Conservation (phyloP, 371 early-diverging fungal species). For the Chytridium lagenaria region DNA sequence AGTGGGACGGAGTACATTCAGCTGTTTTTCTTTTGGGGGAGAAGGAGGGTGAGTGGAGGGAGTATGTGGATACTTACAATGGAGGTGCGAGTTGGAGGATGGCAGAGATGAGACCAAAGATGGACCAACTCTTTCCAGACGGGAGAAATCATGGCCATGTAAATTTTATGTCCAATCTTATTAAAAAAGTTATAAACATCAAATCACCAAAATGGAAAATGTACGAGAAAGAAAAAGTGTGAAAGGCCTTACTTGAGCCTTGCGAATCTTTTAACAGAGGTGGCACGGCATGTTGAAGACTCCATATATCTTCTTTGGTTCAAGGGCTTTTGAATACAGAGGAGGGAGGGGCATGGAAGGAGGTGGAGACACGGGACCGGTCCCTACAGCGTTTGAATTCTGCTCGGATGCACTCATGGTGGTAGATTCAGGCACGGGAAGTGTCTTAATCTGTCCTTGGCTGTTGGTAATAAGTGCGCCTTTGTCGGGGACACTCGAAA, state of each 20-base stretch:
- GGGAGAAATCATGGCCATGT: neutral
- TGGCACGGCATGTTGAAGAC: conserved; percentile 56
- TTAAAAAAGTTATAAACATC: neutral
- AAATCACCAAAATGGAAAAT: neutral
- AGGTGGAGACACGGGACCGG: no score
- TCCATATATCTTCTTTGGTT: conserved; percentile 73
- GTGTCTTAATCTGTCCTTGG: no score
- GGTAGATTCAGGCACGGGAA: no score
- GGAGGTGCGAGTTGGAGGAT: neutral
- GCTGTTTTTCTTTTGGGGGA: no score
- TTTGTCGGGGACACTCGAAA: no score
- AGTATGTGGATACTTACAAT: neutral
- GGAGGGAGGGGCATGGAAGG: conserved; percentile 71
- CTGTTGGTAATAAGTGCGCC: no score
- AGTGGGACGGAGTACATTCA: no score
- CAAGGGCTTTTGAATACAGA: conserved; percentile 65
- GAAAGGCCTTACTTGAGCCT: conserved; percentile 24
- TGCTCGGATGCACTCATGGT: no score
- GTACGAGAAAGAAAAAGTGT: conserved; percentile 31
- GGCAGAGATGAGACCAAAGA: neutral
- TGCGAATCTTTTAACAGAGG: conserved; percentile 9
- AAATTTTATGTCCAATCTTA: no score
- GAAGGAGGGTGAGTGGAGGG: neutral
- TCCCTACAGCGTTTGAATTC: no score
- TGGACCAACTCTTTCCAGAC: neutral